Evolutionary conservation across 768 basidiomycete genomes (phyloP).

Genomic region (Panaeolus cyanescens): DNA sequence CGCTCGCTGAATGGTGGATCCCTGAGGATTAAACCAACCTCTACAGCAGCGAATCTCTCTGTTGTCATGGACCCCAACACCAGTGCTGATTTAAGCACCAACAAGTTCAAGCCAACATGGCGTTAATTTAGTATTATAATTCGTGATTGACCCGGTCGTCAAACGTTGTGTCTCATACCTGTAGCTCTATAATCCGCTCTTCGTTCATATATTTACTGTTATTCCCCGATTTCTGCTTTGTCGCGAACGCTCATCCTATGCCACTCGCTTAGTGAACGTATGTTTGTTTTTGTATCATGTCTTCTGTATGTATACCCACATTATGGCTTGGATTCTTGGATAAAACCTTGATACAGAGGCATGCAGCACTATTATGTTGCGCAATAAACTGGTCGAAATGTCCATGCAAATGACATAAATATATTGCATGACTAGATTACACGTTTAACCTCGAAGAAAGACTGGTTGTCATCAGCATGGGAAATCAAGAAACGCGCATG

Average conservation of each 20-base stretch:
- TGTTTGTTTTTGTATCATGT: slow-evolving; percentile 12
- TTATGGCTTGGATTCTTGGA: slow-evolving; percentile 4
- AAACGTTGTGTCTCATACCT: slow-evolving; percentile 2
- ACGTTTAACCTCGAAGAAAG: slow-evolving; percentile 31
- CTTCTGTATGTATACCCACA: slow-evolving; percentile 20
- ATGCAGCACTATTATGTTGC: neutral
- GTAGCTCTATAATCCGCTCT: slow-evolving; percentile 6
- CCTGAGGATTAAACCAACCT: slow-evolving; percentile 15
- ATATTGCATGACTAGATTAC: slow-evolving; percentile 23
- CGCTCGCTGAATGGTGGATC: slow-evolving; percentile 14
- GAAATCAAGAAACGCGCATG: slow-evolving; percentile 34
- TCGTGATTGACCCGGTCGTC: slow-evolving; percentile 3
- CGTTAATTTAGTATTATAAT: slow-evolving; percentile 16
- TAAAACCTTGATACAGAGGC: neutral
- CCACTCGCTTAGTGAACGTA: slow-evolving; percentile 15
- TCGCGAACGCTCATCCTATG: slow-evolving; percentile 10
- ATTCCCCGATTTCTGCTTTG: neutral
- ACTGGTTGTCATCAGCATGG: slow-evolving; percentile 77
- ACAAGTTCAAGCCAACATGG: slow-evolving; percentile 23
- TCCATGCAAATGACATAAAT: slow-evolving; percentile 2
- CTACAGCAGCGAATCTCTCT: slow-evolving; percentile 21
- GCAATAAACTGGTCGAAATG: slow-evolving; percentile 10
- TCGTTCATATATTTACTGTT: neutral
- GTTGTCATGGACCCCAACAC: slow-evolving; percentile 28
- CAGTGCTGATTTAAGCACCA: slow-evolving; percentile 23